Evolutionary conservation across 2,329 filamentous ascomycete genomes (phyloP).

Genomic region (Xylaria sp.): DNA sequence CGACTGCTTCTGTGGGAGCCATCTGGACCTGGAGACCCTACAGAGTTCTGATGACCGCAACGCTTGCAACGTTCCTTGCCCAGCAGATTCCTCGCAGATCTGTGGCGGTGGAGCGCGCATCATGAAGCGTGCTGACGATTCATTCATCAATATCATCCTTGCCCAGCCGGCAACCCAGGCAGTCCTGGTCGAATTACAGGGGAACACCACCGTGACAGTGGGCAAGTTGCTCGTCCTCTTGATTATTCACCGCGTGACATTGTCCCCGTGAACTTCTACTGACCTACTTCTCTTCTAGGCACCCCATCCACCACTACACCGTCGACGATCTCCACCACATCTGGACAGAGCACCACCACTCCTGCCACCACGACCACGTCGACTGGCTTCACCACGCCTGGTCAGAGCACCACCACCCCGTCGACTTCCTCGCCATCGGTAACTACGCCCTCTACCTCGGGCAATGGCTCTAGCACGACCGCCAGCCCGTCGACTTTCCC

Average conservation of each 20-base stretch:
- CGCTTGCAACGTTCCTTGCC: constrained; percentile 4
- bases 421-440: too few relatives aligned
- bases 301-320: too few relatives aligned
- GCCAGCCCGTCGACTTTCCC: too few relatives aligned
- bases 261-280: neutral
- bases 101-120: constrained; percentile 1
- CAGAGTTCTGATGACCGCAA: neutral
- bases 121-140: neutral
- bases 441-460: too few relatives aligned
- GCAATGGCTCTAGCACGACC: too few relatives aligned
- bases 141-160: constrained; percentile 14
- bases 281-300: neutral
- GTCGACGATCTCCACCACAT: too few relatives aligned
- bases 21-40: neutral
- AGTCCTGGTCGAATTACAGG: neutral
- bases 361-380: too few relatives aligned
- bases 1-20: constrained; percentile 14
- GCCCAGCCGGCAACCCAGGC: constrained; percentile 1
- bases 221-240: neutral
- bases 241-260: too few relatives aligned
- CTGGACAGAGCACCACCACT: too few relatives aligned
- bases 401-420: too few relatives aligned
- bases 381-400: too few relatives aligned
- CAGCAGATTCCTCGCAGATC: neutral
- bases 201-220: neutral